Evolutionary conservation across 345 rosid species (phyloP), one percentile per base, ranked within the genome.

Genomic region (Raphanus sativus): DNA sequence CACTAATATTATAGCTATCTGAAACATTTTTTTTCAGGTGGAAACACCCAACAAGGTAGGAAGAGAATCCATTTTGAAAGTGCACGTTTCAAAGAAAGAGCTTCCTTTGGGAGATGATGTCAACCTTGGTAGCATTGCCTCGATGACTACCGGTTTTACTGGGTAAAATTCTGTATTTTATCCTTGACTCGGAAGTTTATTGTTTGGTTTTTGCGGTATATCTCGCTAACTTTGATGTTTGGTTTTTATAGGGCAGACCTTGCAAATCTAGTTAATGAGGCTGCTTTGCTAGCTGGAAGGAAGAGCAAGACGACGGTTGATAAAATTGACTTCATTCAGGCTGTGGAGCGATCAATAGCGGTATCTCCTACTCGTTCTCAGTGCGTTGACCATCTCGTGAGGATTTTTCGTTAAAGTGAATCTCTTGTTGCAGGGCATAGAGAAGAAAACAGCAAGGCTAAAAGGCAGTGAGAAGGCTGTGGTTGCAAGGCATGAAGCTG

Each of bases 401-500:
- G 55, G 8, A 15, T 10, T 32, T 71, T 56, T 0, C 36, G 2
- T 1, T 64, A 8, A 55, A 25, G 24, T 38, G 67, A 16, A 26
- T 59, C 48, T 80, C 2, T 62, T 62, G 66, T 79, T 33, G 2
- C 79, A 92, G 98, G 99, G 98, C 60, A 92, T 95, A 78, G 98
- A 95, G 86, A 95, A 95, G 88, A 95, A 95, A 86, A 87, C 93
- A 65, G 87, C 91, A 81, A 92, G 89, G 84, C 75, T 95, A 80
- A 85, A 90, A 71, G 97, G 97, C 61, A 81, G 81, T 65, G 98
- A 92, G 86, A 95, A 87, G 86, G 96, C 89, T 68, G 99, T 92
- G 13, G 97, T 95, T 78, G 98, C 99, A 72, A 91, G 91, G 30
- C 98, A 95, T 81, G 99, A 95, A 87, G 98, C 92, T 66, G 99